These are phyloP conservation scores for Sporothrix schenckii DNA, from an alignment of 2,329 filamentous ascomycete species.

Conservation along the genomic window DNA sequence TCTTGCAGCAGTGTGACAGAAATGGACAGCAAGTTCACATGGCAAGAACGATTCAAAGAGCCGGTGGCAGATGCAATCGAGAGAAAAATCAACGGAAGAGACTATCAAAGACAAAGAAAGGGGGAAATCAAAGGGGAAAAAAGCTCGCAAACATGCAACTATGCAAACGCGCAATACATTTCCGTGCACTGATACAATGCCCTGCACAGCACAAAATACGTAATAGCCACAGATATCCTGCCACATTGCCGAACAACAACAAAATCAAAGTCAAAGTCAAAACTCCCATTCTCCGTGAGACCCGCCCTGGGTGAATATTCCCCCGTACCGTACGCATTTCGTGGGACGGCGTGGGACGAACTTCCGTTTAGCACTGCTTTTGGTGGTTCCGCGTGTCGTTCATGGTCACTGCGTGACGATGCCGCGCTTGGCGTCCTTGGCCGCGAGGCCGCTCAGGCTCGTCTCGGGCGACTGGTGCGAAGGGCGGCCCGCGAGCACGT, in stretches of 20 bases:
- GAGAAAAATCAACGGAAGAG: conserved; percentile 6
- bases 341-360: too few relatives aligned
- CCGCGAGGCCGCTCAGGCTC: conserved; percentile 55
- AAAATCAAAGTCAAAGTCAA: not conserved
- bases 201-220: conserved; percentile 9
- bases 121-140: not conserved
- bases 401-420: conserved; percentile 37
- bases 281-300: conserved; percentile 21
- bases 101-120: not conserved
- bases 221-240: conserved; percentile 11
- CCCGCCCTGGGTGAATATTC: not conserved
- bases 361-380: not conserved
- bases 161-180: not conserved
- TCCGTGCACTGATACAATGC: not conserved
- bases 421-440: conserved; percentile 65
- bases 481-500: conserved; percentile 78
- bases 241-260: not conserved
- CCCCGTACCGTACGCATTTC: not conserved
- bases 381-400: too few relatives aligned
- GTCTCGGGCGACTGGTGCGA: conserved; percentile 54
- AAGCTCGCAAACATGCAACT: not conserved
- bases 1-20: not conserved
- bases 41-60: not conserved
- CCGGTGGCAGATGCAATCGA: not conserved
- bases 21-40: too few relatives aligned